phyloP scores from a whole-genome alignment of 2,329 filamentous ascomycete species.

The Dactylellina cionopaga region DNA sequence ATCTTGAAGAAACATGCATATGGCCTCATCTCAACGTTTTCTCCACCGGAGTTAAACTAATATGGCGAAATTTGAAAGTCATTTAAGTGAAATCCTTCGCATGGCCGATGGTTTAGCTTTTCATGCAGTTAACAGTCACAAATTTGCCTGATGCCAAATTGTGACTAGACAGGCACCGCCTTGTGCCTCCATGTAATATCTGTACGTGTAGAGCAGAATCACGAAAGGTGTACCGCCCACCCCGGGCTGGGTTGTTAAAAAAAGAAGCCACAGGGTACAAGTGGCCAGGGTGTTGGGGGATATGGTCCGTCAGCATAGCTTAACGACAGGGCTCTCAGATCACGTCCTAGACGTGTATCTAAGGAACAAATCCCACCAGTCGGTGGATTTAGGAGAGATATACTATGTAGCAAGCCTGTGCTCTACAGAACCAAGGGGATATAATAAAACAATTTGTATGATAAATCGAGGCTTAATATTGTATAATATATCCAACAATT shows the following conservation, averaged over 20 bases:
- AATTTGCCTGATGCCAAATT: slow-evolving; percentile 30
- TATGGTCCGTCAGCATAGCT: slow-evolving; percentile 41
- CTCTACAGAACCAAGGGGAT: slow-evolving; percentile 11
- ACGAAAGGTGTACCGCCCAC: slow-evolving; percentile 32
- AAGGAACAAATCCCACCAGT: slow-evolving; percentile 39
- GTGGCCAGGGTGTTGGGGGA: slow-evolving; percentile 37
- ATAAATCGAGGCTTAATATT: slow-evolving; percentile 7
- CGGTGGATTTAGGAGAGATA: slow-evolving; percentile 50
- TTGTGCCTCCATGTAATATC: slow-evolving; percentile 18
- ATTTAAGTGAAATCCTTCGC: slow-evolving; percentile 36
- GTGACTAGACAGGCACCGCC: slow-evolving; percentile 28
- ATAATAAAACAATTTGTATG: neutral
- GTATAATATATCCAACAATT: slow-evolving; percentile 42
- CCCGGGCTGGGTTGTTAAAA: slow-evolving; percentile 36
- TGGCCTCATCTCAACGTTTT: slow-evolving; percentile 33
- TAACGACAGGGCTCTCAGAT: slow-evolving; percentile 21
- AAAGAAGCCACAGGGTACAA: slow-evolving; percentile 29
- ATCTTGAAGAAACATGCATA: slow-evolving; percentile 22
- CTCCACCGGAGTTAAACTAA: slow-evolving; percentile 28
- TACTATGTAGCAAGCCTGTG: slow-evolving; percentile 11
- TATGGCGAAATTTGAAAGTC: slow-evolving; percentile 53
- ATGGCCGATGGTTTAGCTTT: neutral
- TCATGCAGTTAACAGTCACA: slow-evolving; percentile 47
- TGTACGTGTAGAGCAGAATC: neutral
- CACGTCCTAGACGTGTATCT: slow-evolving; percentile 25